These are phyloP conservation scores for Neofusicoccum umdonicola DNA, from an alignment of 2,329 filamentous ascomycete genomes.

Conservation along the genomic window DNA sequence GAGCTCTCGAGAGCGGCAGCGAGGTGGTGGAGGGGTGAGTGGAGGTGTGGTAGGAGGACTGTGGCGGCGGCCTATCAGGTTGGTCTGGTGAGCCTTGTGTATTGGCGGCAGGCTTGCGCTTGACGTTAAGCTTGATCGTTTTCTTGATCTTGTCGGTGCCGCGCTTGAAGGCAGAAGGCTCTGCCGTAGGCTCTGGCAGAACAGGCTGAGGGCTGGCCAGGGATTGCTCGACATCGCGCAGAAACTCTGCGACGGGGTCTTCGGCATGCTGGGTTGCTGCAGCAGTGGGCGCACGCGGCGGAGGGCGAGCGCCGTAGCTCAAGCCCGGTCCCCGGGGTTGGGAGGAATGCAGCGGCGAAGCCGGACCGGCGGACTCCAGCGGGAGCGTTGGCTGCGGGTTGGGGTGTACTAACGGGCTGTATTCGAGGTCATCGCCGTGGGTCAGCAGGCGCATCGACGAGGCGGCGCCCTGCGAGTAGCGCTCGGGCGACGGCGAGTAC, in stretches of 20 bases:
- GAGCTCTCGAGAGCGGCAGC: conserved; percentile 45
- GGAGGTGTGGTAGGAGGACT: conserved; percentile 51
- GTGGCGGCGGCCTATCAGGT: conserved; percentile 41
- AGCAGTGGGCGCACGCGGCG: conserved; percentile 27
- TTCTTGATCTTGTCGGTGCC: conserved; percentile 29
- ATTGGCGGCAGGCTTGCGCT: conserved; percentile 18
- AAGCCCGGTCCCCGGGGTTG: conserved; percentile 9
- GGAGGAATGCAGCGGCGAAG: not conserved
- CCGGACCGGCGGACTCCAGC: conserved; percentile 17
- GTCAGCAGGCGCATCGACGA: conserved; percentile 52
- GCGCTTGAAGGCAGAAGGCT: conserved; percentile 24
- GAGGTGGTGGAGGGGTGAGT: conserved; percentile 42
- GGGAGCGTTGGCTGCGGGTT: conserved; percentile 25
- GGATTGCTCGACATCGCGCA: conserved; percentile 41
- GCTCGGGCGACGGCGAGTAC: conserved; percentile 25
- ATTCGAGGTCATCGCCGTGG: conserved; percentile 43
- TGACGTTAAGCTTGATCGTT: conserved; percentile 29
- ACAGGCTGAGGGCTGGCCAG: conserved; percentile 22
- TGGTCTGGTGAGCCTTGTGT: conserved; percentile 30
- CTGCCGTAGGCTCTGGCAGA: conserved; percentile 23
- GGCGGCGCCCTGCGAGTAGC: conserved; percentile 22
- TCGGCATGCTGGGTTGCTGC: conserved; percentile 33
- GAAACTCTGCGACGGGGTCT: conserved; percentile 43
- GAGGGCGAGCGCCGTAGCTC: conserved; percentile 25
- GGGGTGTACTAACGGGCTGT: conserved; percentile 42